Evolutionary conservation across 176 grass and related monocot species (phyloP).

Genomic region (Hsuehochloa calcarea): DNA sequence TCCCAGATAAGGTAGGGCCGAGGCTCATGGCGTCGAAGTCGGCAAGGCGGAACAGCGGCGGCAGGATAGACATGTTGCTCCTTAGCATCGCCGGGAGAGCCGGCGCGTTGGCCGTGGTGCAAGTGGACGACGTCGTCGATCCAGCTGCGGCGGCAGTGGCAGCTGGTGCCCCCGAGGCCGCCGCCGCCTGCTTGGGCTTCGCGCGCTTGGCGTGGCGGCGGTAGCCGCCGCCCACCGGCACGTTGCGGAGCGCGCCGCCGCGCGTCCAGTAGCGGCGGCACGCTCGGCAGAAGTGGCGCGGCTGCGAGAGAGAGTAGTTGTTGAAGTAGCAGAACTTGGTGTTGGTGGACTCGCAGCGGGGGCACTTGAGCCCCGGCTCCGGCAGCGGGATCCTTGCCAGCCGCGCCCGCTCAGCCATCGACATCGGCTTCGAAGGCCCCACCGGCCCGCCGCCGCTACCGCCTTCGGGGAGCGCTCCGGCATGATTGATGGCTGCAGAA

Average conservation of each 20-base stretch:
- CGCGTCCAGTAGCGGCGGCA: conserved; percentile 99
- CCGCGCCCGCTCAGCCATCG: conserved; percentile 61
- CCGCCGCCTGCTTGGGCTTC: conserved; percentile 37
- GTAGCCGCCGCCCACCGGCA: conserved; percentile 81
- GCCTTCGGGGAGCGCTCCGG: conserved; percentile 24
- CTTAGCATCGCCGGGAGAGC: conserved; percentile 28
- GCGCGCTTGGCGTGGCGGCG: conserved; percentile 66
- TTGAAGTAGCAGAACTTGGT: conserved; percentile 99
- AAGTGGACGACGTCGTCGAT: conserved; percentile 26
- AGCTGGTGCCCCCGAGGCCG: neutral
- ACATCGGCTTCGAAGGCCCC: conserved; percentile 46
- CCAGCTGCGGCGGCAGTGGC: neutral
- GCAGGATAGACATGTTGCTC: conserved; percentile 42
- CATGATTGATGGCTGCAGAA: conserved; percentile 49
- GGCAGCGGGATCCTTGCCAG: conserved; percentile 64
- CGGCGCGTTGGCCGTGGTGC: conserved; percentile 21
- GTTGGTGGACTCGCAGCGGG: conserved; percentile 82
- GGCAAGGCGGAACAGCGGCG: conserved; percentile 51
- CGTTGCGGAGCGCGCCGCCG: conserved; percentile 85
- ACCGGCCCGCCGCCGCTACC: conserved; percentile 12
- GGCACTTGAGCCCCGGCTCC: conserved; percentile 85
- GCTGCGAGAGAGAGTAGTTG: conserved; percentile 87
- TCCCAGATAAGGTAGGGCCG: conserved; percentile 41
- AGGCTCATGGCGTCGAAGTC: conserved; percentile 64
- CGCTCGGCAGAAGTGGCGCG: conserved; percentile 85